phyloP scores from a whole-genome alignment of 1,139 yeast genomes.

The Suhomyces atakaporum region DNA sequence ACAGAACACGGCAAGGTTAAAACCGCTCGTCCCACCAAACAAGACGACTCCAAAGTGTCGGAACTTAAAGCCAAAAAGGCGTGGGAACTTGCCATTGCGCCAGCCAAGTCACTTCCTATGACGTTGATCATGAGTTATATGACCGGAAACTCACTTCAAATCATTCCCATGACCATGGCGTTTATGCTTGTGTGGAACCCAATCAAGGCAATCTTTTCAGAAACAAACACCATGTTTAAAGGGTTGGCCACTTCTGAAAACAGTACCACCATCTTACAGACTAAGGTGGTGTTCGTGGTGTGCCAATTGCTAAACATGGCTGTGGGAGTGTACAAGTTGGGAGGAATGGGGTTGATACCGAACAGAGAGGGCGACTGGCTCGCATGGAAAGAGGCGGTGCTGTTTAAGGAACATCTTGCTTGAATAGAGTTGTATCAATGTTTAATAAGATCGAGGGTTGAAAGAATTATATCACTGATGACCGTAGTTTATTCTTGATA shows the following conservation, averaged over 20 bases:
- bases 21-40: slow-evolving; percentile 8
- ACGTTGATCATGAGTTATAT: slow-evolving; percentile 87
- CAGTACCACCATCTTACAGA: slow-evolving; percentile 42
- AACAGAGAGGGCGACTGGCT: slow-evolving; percentile 89
- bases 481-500: no score
- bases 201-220: slow-evolving; percentile 63
- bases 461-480: no score
- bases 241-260: slow-evolving; percentile 39
- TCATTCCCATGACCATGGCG: slow-evolving; percentile 91
- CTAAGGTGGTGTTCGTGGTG: slow-evolving; percentile 44
- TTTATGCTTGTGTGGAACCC: slow-evolving; percentile 81
- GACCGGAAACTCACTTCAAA: slow-evolving; percentile 88
- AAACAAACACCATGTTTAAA: slow-evolving; percentile 49
- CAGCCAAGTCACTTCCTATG: slow-evolving; percentile 88
- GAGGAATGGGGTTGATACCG: slow-evolving; percentile 89
- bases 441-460: no score
- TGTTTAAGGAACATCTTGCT: no score
- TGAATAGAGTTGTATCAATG: no score
- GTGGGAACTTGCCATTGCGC: slow-evolving; percentile 84
- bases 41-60: slow-evolving; percentile 26
- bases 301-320: slow-evolving; percentile 67
- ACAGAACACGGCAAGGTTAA: slow-evolving; percentile 9
- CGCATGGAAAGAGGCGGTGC: slow-evolving; percentile 63
- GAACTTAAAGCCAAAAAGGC: slow-evolving; percentile 63
- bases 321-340: slow-evolving; percentile 83